Evolutionary conservation across 768 basidiomycete species (phyloP), one percentile per base, ranked within the genome.

Genomic region (Lentinula aciculospora): DNA sequence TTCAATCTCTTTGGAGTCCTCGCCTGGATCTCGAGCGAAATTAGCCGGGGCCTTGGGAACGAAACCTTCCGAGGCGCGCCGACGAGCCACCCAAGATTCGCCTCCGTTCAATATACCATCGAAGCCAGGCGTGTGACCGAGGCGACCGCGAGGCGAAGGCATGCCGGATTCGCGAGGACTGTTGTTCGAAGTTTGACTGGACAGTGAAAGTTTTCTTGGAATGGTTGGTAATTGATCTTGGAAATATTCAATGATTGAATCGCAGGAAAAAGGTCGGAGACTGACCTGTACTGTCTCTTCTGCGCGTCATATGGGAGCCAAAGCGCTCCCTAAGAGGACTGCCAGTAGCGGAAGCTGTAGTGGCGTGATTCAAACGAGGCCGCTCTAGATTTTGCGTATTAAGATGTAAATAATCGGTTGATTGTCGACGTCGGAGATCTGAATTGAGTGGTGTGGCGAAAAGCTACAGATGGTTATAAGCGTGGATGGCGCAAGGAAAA

Each of bases 401-500:
- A 56, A 86, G 72, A 25, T 86, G 78, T 13, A 88, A 75, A 63
- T 81, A 79, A 73, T 92, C 90, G 54, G 76, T 82, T 49, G 90
- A 89, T 71, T 89, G 90, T 62, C 92, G 90, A 63, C 88, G 84
- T 71, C 91, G 92, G 67, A 89, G 78, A 65, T 93, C 90, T 59
- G 93, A 93, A 74, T 94, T 94, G 64, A 94, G 78, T 56, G 88
- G 76, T 45, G 88, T 85, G 62, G 88, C 75, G 68, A 93, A 92
- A 65, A 94, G 82, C 92, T 93, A 67, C 40, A 67, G 58, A 59
- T 59, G 54, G n/a, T 48, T 55, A 59, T 59, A 40, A 53, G 61
- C 58, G 53, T 69, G 64, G 51, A 58, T 57, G 60, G 56, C 50
- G 58, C 49, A 61, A 60, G 60, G 49, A 61, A 58, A 59, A 62